Evolutionary conservation across 345 rosid genomes (phyloP).

Genomic region (Pistacia integerrima): DNA sequence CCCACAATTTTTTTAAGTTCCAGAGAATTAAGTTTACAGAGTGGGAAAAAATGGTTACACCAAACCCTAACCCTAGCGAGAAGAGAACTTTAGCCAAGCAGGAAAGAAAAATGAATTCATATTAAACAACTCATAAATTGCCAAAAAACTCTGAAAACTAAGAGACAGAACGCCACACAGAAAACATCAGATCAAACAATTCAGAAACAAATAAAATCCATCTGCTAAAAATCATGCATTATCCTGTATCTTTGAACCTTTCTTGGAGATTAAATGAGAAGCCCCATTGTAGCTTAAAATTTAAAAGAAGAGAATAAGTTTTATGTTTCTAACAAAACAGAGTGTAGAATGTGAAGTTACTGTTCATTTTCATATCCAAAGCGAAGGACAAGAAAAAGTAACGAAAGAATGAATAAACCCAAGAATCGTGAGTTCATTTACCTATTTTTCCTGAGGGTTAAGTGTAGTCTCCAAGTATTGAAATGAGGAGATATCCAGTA

Average conservation of each 20-base stretch:
- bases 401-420: not conserved
- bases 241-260: not conserved
- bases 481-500: not conserved
- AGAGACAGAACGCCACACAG: no score
- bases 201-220: not conserved
- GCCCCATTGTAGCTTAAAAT: not conserved
- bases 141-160: not conserved
- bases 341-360: not conserved
- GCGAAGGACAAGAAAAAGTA: not conserved
- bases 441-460: not conserved
- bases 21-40: conserved; percentile 6
- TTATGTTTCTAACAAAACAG: not conserved
- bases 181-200: conserved; percentile 12
- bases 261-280: not conserved
- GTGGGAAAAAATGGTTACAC: not conserved
- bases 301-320: not conserved
- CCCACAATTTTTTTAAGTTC: not conserved
- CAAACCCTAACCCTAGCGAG: conserved; percentile 42
- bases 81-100: not conserved
- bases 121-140: conserved; percentile 1
- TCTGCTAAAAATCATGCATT: not conserved
- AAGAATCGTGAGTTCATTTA: not conserved
- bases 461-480: not conserved
- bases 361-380: not conserved
- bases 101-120: not conserved